Conservation (phyloP, 352 stramenopile species). For the Lagenidium giganteum region DNA sequence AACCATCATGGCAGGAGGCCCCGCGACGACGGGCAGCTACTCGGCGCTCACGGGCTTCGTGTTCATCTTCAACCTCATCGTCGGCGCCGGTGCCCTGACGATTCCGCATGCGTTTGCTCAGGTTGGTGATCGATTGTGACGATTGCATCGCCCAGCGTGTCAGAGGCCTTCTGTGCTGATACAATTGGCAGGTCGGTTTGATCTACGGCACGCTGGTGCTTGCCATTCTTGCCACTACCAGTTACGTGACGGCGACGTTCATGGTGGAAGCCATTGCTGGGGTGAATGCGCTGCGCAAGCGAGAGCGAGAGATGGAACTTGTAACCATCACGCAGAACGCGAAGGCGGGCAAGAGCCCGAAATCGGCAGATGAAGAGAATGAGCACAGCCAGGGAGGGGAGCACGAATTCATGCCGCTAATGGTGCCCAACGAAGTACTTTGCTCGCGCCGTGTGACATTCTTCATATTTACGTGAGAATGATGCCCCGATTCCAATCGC, state of each 20-base stretch:
- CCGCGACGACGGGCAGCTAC: conserved; percentile 60
- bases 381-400: conserved; percentile 35
- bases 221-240: conserved; percentile 50
- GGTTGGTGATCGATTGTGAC: too few species aligned
- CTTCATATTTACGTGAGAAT: background rate
- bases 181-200: conserved; percentile 48
- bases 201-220: conserved; percentile 69
- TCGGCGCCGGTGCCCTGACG: conserved; percentile 79
- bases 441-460: background rate
- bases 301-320: conserved; percentile 32
- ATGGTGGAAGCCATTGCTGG: conserved; percentile 82
- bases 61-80: conserved; percentile 91
- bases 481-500: background rate
- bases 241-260: conserved; percentile 83
- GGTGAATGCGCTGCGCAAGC: conserved; percentile 70
- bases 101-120: conserved; percentile 85
- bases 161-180: background rate
- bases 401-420: conserved; percentile 70
- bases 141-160: too few species aligned
- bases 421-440: conserved; percentile 69
- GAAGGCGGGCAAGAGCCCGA: conserved; percentile 20
- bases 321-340: conserved; percentile 2
- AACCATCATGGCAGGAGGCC: conserved; percentile 41
- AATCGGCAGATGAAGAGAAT: conserved; percentile 19
- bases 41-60: conserved; percentile 84